These are phyloP conservation scores for Conticribra weissflogii DNA, from an alignment of 108 stramenopile species.

Conservation along the genomic window DNA sequence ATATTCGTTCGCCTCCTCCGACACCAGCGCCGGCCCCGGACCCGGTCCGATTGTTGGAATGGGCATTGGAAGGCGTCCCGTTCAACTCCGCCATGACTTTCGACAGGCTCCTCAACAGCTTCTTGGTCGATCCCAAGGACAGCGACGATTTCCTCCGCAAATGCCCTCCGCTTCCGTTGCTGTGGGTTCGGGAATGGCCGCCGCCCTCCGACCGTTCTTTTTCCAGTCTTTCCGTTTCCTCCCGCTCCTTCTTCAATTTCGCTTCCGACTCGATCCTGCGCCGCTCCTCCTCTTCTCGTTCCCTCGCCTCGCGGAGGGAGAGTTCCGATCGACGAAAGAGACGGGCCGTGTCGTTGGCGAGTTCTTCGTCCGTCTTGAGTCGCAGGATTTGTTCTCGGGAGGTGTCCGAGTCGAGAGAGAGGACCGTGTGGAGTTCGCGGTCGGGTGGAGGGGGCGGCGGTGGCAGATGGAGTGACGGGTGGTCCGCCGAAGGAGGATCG, in stretches of 20 bases:
- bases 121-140: constrained; percentile 3
- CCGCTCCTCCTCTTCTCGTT: constrained; percentile 13
- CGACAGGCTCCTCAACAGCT: constrained; percentile 13
- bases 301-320: constrained; percentile 10
- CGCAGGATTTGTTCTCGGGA: constrained; percentile 2
- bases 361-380: constrained; percentile 11
- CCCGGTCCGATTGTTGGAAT: neutral
- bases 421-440: neutral
- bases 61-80: neutral
- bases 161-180: neutral
- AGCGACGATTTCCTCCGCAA: neutral
- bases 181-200: too few relatives aligned
- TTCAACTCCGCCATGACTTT: neutral
- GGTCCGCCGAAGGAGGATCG: too few relatives aligned
- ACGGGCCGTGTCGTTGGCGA: constrained; percentile 40
- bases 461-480: too few relatives aligned
- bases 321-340: constrained; percentile 43
- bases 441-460: neutral
- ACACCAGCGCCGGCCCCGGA: neutral
- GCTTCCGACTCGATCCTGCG: neutral
- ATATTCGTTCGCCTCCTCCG: constrained; percentile 33
- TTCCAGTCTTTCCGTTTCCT: too few relatives aligned
- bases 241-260: constrained; percentile 8
- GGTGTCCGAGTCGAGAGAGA: constrained; percentile 4
- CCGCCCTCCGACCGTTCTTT: too few relatives aligned